Evolutionary conservation across 345 rosid genomes (phyloP).

Genomic region (Heritiera littoralis): DNA sequence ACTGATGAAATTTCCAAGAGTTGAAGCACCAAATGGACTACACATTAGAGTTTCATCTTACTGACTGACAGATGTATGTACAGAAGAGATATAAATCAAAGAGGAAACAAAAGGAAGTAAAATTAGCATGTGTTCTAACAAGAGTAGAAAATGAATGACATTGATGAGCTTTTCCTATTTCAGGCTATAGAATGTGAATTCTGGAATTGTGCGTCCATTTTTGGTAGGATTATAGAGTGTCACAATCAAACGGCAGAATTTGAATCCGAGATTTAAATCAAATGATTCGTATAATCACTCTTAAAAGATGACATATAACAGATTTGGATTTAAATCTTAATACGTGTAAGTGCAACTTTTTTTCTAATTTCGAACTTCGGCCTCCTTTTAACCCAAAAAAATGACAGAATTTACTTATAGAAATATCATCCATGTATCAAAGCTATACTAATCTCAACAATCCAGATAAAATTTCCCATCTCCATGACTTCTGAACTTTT

Average conservation of each 20-base stretch:
- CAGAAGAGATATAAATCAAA: conserved; percentile 8
- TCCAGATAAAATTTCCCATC: neutral
- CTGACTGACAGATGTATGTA: conserved; percentile 25
- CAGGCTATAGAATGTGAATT: neutral
- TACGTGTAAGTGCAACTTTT: too few species aligned
- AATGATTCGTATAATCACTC: too few species aligned
- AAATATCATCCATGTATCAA: neutral
- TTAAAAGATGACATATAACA: too few species aligned
- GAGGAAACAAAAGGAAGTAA: neutral
- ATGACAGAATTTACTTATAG: neutral
- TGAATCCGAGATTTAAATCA: neutral
- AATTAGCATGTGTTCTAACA: neutral
- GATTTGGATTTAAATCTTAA: too few species aligned
- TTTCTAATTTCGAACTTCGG: too few species aligned
- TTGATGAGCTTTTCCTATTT: neutral
- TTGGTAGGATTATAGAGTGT: neutral
- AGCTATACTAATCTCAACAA: neutral
- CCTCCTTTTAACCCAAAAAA: too few species aligned
- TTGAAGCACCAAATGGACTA: conserved; percentile 87
- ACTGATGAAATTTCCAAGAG: conserved; percentile 84
- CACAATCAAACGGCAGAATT: neutral
- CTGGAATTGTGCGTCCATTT: neutral
- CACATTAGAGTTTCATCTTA: conserved; percentile 64
- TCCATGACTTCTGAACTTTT: neutral
- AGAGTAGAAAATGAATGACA: too few species aligned